A percentile compares a stretch with the other conserved stretches of the same genome.
These are phyloP conservation scores for Diaporthe australafricana DNA, from an alignment of 2,329 filamentous ascomycete genomes.

Conservation along the genomic window DNA sequence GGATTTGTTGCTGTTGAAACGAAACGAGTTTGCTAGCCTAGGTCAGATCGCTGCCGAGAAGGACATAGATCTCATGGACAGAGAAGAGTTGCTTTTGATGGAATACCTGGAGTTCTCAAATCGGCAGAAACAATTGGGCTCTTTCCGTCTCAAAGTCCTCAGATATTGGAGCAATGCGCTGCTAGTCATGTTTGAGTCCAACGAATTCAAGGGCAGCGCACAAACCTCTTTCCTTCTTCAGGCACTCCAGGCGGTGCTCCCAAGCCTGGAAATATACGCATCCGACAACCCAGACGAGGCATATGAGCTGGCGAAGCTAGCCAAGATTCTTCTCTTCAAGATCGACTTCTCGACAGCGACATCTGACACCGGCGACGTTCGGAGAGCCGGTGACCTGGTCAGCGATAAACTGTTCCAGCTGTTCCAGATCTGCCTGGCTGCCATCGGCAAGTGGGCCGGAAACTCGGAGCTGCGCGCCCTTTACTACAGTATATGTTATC, in stretches of 20 bases:
- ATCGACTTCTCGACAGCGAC: conserved; percentile 67
- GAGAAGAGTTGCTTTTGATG: conserved; percentile 70
- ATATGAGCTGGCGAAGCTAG: conserved; percentile 81
- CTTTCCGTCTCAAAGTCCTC: conserved; percentile 74
- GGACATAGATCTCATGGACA: conserved; percentile 62
- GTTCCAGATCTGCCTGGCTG: conserved; percentile 87
- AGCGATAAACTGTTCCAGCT: conserved; percentile 92
- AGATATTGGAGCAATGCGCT: conserved; percentile 87
- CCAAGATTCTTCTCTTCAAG: conserved; percentile 77
- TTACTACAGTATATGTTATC: conserved; percentile 92
- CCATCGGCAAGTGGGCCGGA: conserved; percentile 79
- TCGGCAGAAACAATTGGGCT: conserved; percentile 67
- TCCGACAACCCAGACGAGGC: conserved; percentile 77
- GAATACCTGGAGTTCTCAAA: conserved; percentile 74
- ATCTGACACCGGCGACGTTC: conserved; percentile 54
- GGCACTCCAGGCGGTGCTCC: conserved; percentile 86
- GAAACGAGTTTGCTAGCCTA: conserved; percentile 68
- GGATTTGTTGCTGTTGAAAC: conserved; percentile 78
- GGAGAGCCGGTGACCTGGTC: conserved; percentile 75
- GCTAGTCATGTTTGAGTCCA: conserved; percentile 84
- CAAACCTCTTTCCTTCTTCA: conserved; percentile 86
- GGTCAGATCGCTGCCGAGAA: conserved; percentile 62
- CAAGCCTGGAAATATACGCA: conserved; percentile 84
- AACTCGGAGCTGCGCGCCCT: conserved; percentile 80
- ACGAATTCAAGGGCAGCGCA: conserved; percentile 79